phyloP scores from a whole-genome alignment of 352 stramenopile genomes.

The Globisporangium solare region DNA sequence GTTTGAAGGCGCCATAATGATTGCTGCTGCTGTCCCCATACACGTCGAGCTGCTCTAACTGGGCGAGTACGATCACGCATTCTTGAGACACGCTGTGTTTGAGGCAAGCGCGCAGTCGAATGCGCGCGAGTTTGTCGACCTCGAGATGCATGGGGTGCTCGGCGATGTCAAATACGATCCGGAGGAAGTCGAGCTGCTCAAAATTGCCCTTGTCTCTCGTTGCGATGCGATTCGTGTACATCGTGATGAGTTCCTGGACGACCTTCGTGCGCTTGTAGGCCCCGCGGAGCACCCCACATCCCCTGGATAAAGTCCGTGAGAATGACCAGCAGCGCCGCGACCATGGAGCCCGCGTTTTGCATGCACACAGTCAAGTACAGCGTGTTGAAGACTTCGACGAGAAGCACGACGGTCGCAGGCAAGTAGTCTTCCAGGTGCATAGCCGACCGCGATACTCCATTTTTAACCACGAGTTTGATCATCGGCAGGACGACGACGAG shows the following conservation, averaged over 20 bases:
- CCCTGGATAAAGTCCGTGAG: slow-evolving; percentile 27
- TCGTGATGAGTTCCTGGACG: slow-evolving; percentile 1
- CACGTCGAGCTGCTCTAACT: not conserved
- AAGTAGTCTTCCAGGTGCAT: slow-evolving; percentile 28
- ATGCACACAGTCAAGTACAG: slow-evolving; percentile 38
- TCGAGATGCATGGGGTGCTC: not conserved
- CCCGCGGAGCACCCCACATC: slow-evolving; percentile 27
- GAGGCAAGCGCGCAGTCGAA: too few relatives aligned
- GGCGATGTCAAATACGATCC: not conserved
- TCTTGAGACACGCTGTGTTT: too few relatives aligned
- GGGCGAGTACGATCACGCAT: too few relatives aligned
- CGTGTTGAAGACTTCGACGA: slow-evolving; percentile 35
- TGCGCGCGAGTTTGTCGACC: not conserved
- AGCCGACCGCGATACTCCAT: slow-evolving; percentile 17
- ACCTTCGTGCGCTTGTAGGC: slow-evolving; percentile 10
- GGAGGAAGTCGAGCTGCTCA: slow-evolving; percentile 1
- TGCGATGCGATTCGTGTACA: not conserved
- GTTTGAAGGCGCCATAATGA: not conserved
- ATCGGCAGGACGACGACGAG: slow-evolving; percentile 6
- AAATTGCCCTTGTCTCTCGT: not conserved
- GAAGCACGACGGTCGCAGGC: slow-evolving; percentile 32
- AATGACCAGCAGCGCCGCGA: slow-evolving; percentile 27
- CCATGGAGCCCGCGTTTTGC: slow-evolving; percentile 21
- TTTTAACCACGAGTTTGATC: slow-evolving; percentile 23
- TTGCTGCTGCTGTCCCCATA: slow-evolving; percentile 2